Evolutionary conservation across 2,329 filamentous ascomycete species (phyloP).

Genomic region (Fusarium sp.): DNA sequence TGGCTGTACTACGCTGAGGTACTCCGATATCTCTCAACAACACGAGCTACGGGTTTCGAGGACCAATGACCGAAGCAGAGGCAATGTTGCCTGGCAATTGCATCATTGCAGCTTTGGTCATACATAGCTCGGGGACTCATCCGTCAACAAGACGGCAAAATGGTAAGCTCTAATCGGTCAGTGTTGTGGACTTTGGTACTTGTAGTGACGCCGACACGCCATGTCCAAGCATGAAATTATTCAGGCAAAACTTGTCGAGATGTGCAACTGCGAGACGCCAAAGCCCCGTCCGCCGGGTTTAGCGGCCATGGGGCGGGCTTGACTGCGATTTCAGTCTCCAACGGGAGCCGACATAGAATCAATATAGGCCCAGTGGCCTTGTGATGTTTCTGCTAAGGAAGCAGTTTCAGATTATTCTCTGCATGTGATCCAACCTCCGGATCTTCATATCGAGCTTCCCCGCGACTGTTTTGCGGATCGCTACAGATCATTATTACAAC

Average conservation of each 20-base stretch:
- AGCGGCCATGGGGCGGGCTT: slow-evolving; percentile 8
- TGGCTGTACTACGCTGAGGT: slow-evolving; percentile 12
- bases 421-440: slow-evolving; percentile 23
- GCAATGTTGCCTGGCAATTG: slow-evolving; percentile 21
- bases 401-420: slow-evolving; percentile 29
- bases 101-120: slow-evolving; percentile 35
- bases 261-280: slow-evolving; percentile 29
- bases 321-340: slow-evolving; percentile 29
- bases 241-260: slow-evolving; percentile 37
- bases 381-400: slow-evolving; percentile 30
- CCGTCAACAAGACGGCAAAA: slow-evolving; percentile 5
- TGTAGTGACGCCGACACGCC: slow-evolving; percentile 30
- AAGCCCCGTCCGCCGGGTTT: slow-evolving; percentile 3
- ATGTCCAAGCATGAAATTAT: slow-evolving; percentile 29
- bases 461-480: slow-evolving; percentile 18
- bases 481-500: slow-evolving; percentile 21
- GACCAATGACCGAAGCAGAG: slow-evolving; percentile 18
- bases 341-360: slow-evolving; percentile 38
- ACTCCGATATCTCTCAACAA: slow-evolving; percentile 23
- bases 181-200: slow-evolving; percentile 23
- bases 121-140: slow-evolving; percentile 26
- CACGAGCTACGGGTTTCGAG: slow-evolving; percentile 33
- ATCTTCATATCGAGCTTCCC: slow-evolving; percentile 24
- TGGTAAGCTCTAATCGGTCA: slow-evolving; percentile 5
- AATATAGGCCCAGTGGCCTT: slow-evolving; percentile 34